Base-by-base conservation (phyloP, 495 filamentous ascomycete species). In the Penicillium angulare region DNA sequence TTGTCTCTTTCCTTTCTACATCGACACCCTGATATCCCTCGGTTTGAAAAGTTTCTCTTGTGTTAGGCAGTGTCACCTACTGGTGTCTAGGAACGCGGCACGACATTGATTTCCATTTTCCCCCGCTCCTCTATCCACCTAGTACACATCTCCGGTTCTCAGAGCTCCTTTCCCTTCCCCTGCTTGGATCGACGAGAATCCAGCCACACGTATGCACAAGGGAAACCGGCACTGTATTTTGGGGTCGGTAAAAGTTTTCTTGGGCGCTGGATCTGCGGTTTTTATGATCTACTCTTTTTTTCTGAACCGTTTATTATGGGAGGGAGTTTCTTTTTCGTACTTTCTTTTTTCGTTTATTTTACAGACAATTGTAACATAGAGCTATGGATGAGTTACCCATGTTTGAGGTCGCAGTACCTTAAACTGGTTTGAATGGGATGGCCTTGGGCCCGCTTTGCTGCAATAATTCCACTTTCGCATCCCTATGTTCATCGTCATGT, bases 11-110 rank as follows among this genome's bases (percentile, higher is more conserved):
- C 50, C 51, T 67, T 60, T 64, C 50, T 55, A 49, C 53, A 53
- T 33, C 54, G 57, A 55, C 47, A 52, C 38, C 48, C 68, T 74
- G 73, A 77, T 77, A 77, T 77, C 73, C 73, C 72, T 72, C 66
- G 65, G 63, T 69, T 77, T 66, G 62, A 71, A 74, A 75, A 72
- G 68, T 41, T 73, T 68, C 55, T 67, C 55, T 67, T 68, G 59
- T 62, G 55, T 69, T 71, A 65, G 57, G 67, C 63, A 62, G 63
- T 65, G 57, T 64, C 63, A 63, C 62, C 63, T 64, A 55, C 53
- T 54, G 60, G 61, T 68, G 56, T 66, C 58, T 64, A 67, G 65
- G 61, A 68, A 69, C 48, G 60, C 49, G 59, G 54, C 58, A 65
- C 61, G 61, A 67, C 59, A 64, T 67, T 63, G 50, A 55, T 57